Base-by-base conservation (phyloP, 2,329 filamentous ascomycete genomes). In the Botryosphaeria agaves region DNA sequence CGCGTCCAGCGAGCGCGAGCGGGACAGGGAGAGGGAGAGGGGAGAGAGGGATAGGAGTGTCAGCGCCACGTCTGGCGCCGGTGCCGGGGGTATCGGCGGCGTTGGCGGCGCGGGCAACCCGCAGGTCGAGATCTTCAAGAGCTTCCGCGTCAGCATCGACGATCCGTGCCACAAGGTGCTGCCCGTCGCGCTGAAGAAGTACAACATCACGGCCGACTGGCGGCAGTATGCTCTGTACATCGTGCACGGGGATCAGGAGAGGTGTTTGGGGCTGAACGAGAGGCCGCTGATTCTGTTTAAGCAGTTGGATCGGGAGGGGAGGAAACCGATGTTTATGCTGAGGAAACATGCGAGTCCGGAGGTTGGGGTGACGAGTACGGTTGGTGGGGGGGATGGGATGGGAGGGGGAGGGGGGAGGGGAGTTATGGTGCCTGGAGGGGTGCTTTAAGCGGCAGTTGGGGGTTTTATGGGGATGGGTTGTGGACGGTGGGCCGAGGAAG, bases 301-400 rank as follows among this genome's bases (percentile, higher is more conserved):
- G 58, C 85, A 95, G 51, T 62, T 98, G 33, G 85, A 95, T 49
- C 85, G 85, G 52, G 89, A 95, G 59, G 89, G 89, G 28, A 79
- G 91, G 57, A 98, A 95, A 52, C 89, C 89, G 14, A 95, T 95
- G 89, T 98, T 98, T 48, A 98, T 98, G 89, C 61, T 98, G 33
- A 64, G 89, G 32, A 68, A 68, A 41, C 65, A 75, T 41, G 66
- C 69, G 9, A 43, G 41, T n/a, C 65, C 67, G 32, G 46, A 54
- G 19, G 61, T 64, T 38, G 59, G 58, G 12, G 57, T 58, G 36
- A 47, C 50, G 5, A 53, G 51, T 30, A 55, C 52, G 4, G 50
- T 55, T 8, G 48, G 47, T 15, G 48, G 48, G 15, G 53, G 51
- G 24, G 47, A 48, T 19, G 17, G 18, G 29, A 11, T 14, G 19